Conservation (phyloP, 108 stramenopile genomes). For the Nitzschia sp. region DNA sequence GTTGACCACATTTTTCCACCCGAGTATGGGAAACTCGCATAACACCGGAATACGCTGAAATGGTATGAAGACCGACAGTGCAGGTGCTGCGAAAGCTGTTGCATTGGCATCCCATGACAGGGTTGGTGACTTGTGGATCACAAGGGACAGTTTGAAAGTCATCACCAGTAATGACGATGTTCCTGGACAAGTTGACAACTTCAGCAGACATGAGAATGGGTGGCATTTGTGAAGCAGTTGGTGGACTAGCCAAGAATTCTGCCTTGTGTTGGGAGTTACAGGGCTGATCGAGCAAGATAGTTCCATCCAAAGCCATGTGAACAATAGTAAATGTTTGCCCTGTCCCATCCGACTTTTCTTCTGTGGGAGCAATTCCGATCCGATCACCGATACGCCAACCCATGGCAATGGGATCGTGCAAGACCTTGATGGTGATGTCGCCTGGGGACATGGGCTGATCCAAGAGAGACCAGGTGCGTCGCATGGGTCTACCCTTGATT, state of each 20-base stretch:
- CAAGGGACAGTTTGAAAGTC: slow-evolving; percentile 51
- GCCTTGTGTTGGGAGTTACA: slow-evolving; percentile 38
- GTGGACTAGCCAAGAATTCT: slow-evolving; percentile 24
- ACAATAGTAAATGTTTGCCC: slow-evolving; percentile 50
- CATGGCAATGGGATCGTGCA: slow-evolving; percentile 56
- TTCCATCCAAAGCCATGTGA: slow-evolving; percentile 37
- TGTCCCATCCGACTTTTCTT: slow-evolving; percentile 29
- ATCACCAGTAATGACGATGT: slow-evolving; percentile 61
- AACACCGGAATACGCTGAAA: slow-evolving; percentile 29
- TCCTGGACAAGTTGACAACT: slow-evolving; percentile 54
- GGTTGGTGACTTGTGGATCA: slow-evolving; percentile 43
- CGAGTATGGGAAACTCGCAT: slow-evolving; percentile 42
- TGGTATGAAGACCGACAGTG: slow-evolving; percentile 56
- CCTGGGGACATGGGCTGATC: slow-evolving; percentile 34
- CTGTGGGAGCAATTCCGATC: slow-evolving; percentile 53
- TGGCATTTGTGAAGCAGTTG: not conserved
- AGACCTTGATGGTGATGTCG: slow-evolving; percentile 29
- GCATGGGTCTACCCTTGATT: slow-evolving; percentile 33
- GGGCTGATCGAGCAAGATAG: slow-evolving; percentile 27
- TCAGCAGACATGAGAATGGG: slow-evolving; percentile 48
- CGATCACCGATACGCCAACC: slow-evolving; percentile 64
- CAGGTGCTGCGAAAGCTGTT: slow-evolving; percentile 44
- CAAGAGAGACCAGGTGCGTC: slow-evolving; percentile 54
- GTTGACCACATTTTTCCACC: slow-evolving; percentile 62
- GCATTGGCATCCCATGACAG: slow-evolving; percentile 48